A percentile compares a stretch with the other conserved stretches of the same genome.
These are phyloP conservation scores for Eucalyptus shirleyi DNA, from an alignment of 345 rosid species.

Conservation along the genomic window DNA sequence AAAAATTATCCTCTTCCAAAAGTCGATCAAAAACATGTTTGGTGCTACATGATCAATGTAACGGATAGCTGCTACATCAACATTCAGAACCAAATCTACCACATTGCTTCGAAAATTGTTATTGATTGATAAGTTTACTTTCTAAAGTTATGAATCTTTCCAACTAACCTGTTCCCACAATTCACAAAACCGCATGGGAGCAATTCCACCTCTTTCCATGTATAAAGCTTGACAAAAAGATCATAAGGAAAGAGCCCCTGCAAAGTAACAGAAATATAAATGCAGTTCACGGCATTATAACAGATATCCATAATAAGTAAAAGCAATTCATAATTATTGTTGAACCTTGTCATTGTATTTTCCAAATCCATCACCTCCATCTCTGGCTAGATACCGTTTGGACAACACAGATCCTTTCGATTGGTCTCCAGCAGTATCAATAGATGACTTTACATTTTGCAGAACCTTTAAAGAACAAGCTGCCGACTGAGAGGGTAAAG, in stretches of 20 bases:
- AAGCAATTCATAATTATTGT: neutral
- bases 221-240: constrained; percentile 65
- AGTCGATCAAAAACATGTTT: neutral
- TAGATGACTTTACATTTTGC: constrained; percentile 47
- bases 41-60: neutral
- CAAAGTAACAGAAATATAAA: neutral
- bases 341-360: constrained; percentile 58
- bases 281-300: neutral
- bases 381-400: neutral
- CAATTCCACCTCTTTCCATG: constrained; percentile 50
- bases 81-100: neutral
- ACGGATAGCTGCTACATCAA: neutral
- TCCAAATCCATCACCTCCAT: constrained; percentile 30
- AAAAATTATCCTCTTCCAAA: neutral
- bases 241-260: constrained; percentile 85
- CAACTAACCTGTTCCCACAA: constrained; percentile 79
- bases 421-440: constrained; percentile 57
- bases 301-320: neutral
- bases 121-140: neutral
- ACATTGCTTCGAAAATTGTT: neutral
- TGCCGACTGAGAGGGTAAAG: constrained; percentile 5
- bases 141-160: neutral
- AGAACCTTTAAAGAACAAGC: constrained; percentile 18
- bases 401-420: constrained; percentile 48
- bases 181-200: constrained; percentile 84